Base-by-base conservation (phyloP, 495 filamentous ascomycete genomes). In the Penicillium samsonianum region DNA sequence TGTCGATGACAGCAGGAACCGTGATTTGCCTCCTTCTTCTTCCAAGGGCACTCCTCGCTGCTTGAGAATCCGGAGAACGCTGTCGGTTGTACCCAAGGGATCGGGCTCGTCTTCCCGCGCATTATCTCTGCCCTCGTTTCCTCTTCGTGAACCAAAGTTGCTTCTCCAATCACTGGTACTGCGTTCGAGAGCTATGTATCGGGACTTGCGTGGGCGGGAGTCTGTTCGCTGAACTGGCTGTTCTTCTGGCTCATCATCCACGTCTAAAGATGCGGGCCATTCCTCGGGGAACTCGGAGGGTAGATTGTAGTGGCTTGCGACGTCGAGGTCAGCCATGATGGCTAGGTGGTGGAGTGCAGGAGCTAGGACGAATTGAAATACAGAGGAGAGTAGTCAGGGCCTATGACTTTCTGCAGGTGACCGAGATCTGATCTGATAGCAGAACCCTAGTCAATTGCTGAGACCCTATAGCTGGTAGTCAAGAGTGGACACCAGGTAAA, bases 1-100 rank as follows among this genome's bases (percentile, higher is more conserved):
- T 10, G 93, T 96, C 20, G 92, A 97, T 9, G 91, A 95, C 5
- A 98, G 84, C 30, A 98, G 81, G 75, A 97, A 98, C 47, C 91
- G 87, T 71, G 96, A 96, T 63, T 96, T 73, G 60, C 84, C 82
- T 66, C 84, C 82, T 66, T 98, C 92, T 60, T 97, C 90, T 60
- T 96, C 90, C n/a, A 96, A 78, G 0, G 87, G 86, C 31, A 97
- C 67, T 1, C 92, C 91, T 46, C 84, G 73, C 55, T 87, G 81
- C 64, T 86, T 86, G 35, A 98, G 76, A 11, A 89, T 80, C 59
- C 87, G 80, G 56, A 96, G 84, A n/a, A 98, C 91, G 65, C 90
- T 95, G 47, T 90, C 86, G 1, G 86, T 81, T 11, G 80, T 81
- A 1, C 94, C 94, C 42, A 98, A 72, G 2, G 94, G 91, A 69